These are phyloP conservation scores for Halophytophthora batemanensis DNA, from an alignment of 352 stramenopile genomes.

Conservation along the genomic window DNA sequence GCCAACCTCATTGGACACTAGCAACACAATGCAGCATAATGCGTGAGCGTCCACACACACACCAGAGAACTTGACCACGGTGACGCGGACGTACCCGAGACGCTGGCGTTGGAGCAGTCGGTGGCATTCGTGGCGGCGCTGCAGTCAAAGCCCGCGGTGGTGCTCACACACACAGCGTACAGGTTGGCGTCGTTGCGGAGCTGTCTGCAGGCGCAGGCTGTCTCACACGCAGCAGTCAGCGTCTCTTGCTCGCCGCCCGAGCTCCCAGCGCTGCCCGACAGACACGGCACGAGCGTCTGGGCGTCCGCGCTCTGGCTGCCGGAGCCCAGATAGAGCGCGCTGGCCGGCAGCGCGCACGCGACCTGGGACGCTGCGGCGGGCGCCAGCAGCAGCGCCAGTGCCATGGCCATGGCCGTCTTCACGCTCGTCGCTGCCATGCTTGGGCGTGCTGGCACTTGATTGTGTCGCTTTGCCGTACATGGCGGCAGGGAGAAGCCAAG, in stretches of 20 bases:
- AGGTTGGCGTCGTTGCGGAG: conserved; percentile 9
- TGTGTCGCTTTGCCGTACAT: no score
- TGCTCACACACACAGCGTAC: conserved; percentile 16
- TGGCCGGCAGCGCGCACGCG: conserved; percentile 25
- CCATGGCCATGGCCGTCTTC: no score
- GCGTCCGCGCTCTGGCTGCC: no score
- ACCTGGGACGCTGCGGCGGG: conserved; percentile 9
- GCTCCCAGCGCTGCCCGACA: conserved; percentile 5
- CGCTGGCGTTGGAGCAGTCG: conserved; percentile 11
- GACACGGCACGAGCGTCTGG: no score
- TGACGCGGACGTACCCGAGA: not conserved
- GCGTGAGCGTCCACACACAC: not conserved
- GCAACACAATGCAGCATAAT: no score
- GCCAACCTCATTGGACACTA: no score
- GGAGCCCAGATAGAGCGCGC: conserved; percentile 19
- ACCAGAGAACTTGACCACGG: not conserved
- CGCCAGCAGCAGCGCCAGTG: conserved; percentile 9
- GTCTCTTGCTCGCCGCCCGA: conserved; percentile 7
- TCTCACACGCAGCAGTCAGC: conserved; percentile 9
- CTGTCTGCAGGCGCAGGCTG: conserved; percentile 19
- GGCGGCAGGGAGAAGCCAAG: no score
- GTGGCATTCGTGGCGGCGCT: conserved; percentile 8
- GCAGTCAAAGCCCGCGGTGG: conserved; percentile 9
- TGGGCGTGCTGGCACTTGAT: no score
- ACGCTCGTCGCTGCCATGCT: no score